Percentiles rank a stretch among this genome's conserved stretches.
Conservation (phyloP, 2,329 filamentous ascomycete genomes). For the Didymella keratinophila region DNA sequence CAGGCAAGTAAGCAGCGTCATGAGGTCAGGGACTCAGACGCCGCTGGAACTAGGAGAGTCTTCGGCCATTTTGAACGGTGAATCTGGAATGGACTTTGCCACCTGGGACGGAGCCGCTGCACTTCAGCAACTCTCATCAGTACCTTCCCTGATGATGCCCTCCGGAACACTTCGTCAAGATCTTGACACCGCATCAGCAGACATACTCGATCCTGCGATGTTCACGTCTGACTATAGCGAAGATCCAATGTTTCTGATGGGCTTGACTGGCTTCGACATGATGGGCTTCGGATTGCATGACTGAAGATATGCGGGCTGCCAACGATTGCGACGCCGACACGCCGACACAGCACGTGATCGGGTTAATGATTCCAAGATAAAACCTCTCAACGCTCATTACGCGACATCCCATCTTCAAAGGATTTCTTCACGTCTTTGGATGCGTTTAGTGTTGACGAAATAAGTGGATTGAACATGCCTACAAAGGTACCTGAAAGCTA, state of each 20-base stretch:
- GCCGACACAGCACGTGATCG: too few species aligned
- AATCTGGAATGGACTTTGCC: background rate
- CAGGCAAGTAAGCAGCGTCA: background rate
- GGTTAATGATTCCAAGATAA: too few species aligned
- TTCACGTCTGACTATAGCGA: background rate
- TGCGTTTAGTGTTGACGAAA: background rate
- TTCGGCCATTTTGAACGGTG: background rate
- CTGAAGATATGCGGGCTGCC: background rate
- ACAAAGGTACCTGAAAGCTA: background rate
- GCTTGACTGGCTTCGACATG: conserved; percentile 15
- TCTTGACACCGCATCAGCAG: background rate
- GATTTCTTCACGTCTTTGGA: background rate
- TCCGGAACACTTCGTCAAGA: background rate
- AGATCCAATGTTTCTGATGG: conserved; percentile 9
- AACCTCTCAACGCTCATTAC: too few species aligned
- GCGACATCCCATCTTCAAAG: too few species aligned
- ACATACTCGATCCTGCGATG: background rate
- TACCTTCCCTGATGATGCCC: background rate
- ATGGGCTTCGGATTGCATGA: conserved; percentile 14
- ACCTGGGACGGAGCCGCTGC: conserved; percentile 9
- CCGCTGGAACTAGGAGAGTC: background rate
- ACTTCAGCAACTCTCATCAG: conserved; percentile 7
- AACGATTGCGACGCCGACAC: background rate
- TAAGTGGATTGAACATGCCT: background rate
- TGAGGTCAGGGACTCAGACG: background rate